Evolutionary conservation across 805 yeast genomes (phyloP).

Genomic region (Maudiozyma saulgeensis): DNA sequence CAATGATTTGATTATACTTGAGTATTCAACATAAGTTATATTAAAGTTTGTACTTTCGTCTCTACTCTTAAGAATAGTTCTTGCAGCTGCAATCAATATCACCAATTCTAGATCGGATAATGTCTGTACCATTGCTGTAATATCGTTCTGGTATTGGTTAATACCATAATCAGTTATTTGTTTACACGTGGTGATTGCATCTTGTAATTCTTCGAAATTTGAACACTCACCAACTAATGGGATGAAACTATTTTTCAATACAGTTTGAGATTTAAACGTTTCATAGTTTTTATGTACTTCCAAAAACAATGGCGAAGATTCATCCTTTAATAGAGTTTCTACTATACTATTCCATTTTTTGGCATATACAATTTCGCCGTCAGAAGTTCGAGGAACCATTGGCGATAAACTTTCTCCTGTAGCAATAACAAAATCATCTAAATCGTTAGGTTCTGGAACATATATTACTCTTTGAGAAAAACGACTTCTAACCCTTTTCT

Average conservation of each 20-base stretch:
- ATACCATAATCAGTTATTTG: slow-evolving; percentile 17
- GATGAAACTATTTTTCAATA: slow-evolving; percentile 36
- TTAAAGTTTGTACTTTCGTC: slow-evolving; percentile 61
- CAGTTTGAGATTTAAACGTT: slow-evolving; percentile 49
- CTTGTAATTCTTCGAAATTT: slow-evolving; percentile 20
- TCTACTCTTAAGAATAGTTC: slow-evolving; percentile 53
- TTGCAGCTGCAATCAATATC: slow-evolving; percentile 62
- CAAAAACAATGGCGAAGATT: slow-evolving; percentile 28
- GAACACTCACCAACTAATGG: slow-evolving; percentile 34
- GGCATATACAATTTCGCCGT: background rate
- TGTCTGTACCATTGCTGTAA: slow-evolving; percentile 23
- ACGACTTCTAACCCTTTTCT: slow-evolving; percentile 83
- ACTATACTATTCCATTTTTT: slow-evolving; percentile 39
- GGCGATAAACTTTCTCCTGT: slow-evolving; percentile 30
- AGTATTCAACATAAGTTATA: slow-evolving; percentile 67
- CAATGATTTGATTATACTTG: slow-evolving; percentile 38
- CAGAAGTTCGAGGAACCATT: background rate
- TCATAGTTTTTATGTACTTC: slow-evolving; percentile 40
- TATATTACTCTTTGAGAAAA: slow-evolving; percentile 72
- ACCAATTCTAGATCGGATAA: slow-evolving; percentile 67
- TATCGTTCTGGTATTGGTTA: slow-evolving; percentile 24
- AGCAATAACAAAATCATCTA: slow-evolving; percentile 43
- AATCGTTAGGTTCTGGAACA: slow-evolving; percentile 40
- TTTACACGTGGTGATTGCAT: slow-evolving; percentile 11
- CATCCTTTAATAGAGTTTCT: slow-evolving; percentile 17